Base-by-base conservation (phyloP, 148 eudicot species). In the Chenopodium berlandieri region DNA sequence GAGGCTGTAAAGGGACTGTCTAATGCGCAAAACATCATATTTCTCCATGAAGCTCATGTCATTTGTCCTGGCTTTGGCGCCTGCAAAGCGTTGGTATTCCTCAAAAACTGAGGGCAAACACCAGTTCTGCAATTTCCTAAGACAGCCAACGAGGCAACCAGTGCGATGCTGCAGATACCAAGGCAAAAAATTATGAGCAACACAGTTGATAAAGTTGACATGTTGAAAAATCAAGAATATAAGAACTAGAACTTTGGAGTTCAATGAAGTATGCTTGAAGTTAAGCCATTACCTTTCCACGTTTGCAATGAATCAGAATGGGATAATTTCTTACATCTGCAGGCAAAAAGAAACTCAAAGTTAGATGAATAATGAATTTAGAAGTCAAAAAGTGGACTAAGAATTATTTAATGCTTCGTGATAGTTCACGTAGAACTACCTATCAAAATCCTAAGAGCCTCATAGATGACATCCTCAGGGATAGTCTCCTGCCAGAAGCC, bases 261-360 rank as follows among this genome's bases (percentile, higher is more conserved):
- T 47, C 66, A 25, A 23, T 44, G 9, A 79, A 73, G 40, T 40
- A 44, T 44, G 75, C 37, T 30, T 73, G 60, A 4, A 73, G 76
- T 73, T 73, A 48, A 48, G 76, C 7, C 20, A 48, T 48, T 87
- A 94, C 98, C 94, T 94, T 94, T 82, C 98, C 95, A 47, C 98
- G 94, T 80, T 88, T 94, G 91, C 98, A 94, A 62, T 94, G 98
- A 71, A 94, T 94, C 76, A 94, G 84, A 62, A 91, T 84, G 9
- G 98, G 98, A 74, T 92, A 94, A 78, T 90, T 94, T 83, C 92
- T 86, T 37, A 88, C 93, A 89, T 94, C 98, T 94, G 87, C 69
- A 86, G 78, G 74, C 44, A 82, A 68, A 56, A 67, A 83, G 62
- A 69, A 83, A 65, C 37, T 66, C 71, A 37, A 6, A 44, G 11